These are phyloP conservation scores for Ascochyta rabiei DNA, from an alignment of 2,329 filamentous ascomycete species.

Conservation along the genomic window DNA sequence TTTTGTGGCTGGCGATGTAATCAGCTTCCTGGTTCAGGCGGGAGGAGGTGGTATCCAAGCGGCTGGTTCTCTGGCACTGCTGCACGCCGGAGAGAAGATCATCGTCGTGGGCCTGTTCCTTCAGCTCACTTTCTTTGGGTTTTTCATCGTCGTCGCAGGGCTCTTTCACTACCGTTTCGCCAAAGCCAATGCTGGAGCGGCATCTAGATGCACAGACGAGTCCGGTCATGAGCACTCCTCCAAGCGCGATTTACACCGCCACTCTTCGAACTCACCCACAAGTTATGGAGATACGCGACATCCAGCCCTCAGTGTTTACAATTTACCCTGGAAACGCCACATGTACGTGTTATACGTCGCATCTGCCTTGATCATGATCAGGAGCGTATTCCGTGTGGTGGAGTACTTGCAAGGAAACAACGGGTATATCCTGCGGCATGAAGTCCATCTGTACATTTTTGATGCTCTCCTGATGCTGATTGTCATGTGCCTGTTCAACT, in stretches of 20 bases:
- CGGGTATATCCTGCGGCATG: conserved; percentile 52
- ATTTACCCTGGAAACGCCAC: conserved; percentile 38
- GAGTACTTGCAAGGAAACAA: conserved; percentile 56
- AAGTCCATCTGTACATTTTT: conserved; percentile 55
- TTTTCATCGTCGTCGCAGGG: conserved; percentile 3
- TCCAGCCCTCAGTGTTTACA: not conserved
- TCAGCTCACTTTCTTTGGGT: conserved; percentile 54
- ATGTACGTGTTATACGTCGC: conserved; percentile 53
- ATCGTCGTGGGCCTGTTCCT: conserved; percentile 21
- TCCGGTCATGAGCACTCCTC: not conserved
- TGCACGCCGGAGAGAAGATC: conserved; percentile 4
- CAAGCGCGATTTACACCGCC: not conserved
- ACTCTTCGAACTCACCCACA: not conserved
- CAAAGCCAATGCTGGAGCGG: not conserved
- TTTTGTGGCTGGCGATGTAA: conserved; percentile 55
- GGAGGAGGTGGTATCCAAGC: conserved; percentile 43
- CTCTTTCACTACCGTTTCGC: conserved; percentile 3
- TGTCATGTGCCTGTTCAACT: conserved; percentile 49
- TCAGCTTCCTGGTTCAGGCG: conserved; percentile 53
- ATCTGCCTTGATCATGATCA: conserved; percentile 55
- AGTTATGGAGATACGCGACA: not conserved
- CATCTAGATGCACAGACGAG: not conserved
- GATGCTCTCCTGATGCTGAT: conserved; percentile 53
- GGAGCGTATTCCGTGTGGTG: conserved; percentile 56
- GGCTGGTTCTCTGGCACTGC: not conserved